Evolutionary conservation across 1,284 basidiomycete species (phyloP).

Genomic region (Macrocystidia cucumis): DNA sequence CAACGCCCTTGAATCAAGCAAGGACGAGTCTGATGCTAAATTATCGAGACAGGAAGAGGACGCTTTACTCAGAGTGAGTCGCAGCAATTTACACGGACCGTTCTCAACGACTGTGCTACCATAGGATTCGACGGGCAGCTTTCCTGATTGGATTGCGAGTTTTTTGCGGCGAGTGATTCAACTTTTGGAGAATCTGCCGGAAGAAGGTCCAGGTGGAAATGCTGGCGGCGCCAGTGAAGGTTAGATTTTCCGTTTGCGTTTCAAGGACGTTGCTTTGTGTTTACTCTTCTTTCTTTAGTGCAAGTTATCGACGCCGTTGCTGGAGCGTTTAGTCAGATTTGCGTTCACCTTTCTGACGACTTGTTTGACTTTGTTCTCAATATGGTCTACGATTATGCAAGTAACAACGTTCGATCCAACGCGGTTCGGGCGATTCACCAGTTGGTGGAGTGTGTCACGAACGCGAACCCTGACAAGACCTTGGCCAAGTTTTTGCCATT

Average conservation of each 20-base stretch:
- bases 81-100: background rate
- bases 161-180: slow-evolving; percentile 81
- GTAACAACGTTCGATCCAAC: slow-evolving; percentile 75
- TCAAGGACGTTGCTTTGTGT: too few species aligned
- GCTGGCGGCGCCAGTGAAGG: slow-evolving; percentile 57
- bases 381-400: slow-evolving; percentile 74
- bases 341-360: slow-evolving; percentile 76
- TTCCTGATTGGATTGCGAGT: slow-evolving; percentile 77
- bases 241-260: slow-evolving; percentile 16
- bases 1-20: too few species aligned
- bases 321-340: slow-evolving; percentile 68
- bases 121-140: slow-evolving; percentile 52
- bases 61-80: slow-evolving; percentile 36
- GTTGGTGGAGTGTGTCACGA: slow-evolving; percentile 81
- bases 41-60: slow-evolving; percentile 54
- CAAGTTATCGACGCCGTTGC: slow-evolving; percentile 66
- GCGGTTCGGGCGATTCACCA: slow-evolving; percentile 85
- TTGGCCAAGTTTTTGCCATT: slow-evolving; percentile 72
- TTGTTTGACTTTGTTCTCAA: slow-evolving; percentile 79
- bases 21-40: too few species aligned
- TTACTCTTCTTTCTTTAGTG: slow-evolving; percentile 33
- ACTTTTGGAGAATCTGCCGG: slow-evolving; percentile 83
- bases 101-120: background rate
- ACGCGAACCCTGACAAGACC: slow-evolving; percentile 73
- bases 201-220: slow-evolving; percentile 60